Base-by-base conservation (phyloP, 768 basidiomycete genomes). In the Rickenella mellea region DNA sequence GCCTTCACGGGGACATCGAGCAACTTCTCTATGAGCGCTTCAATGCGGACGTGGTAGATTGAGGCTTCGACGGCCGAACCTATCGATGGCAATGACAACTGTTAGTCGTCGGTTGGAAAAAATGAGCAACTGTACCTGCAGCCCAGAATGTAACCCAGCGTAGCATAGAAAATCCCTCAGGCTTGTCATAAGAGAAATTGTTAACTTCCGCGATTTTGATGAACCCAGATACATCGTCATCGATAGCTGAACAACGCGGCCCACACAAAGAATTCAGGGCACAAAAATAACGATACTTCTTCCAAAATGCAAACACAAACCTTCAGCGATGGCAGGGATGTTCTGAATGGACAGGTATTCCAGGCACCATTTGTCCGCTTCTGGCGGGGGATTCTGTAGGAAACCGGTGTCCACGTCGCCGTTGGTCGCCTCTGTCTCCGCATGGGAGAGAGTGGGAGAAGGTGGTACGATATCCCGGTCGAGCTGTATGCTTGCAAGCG, bases 141-240 rank as follows among this genome's bases (percentile, higher is more conserved):
- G 60, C 59, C 59, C 59, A 61, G 41, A 55, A 62, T 5, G 56
- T 53, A 2, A 61, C 35, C 61, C 62, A 63, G 37, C 55, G 58
- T 2, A 48, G n/a, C n/a, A n/a, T n/a, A n/a, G n/a, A n/a, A n/a
- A n/a, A n/a, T n/a, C n/a, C n/a, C n/a, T n/a, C 10, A 2, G 59
- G 63, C 5, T 51, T 43, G 19, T 49, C 41, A 4, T 41, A 29
- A 2, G 58, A 59, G 36, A 65, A 62, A 0, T 33, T 39, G 39
- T 65, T 65, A 14, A 61, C 54, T 39, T 65, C 61, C 3, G 44
- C 26, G n/a, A 63, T 52, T 1, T 56, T 57, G 41, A 58, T 54
- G 38, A 55, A 63, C 3, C 63, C 61, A 1, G 59, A 62, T 2
- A 55, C 53, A 37, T 65, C 60, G 21, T 59, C 55, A 40, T 65